A percentile compares a stretch with the other conserved stretches of the same genome.
These are phyloP conservation scores for Aaosphaeria pasadenensis DNA, from an alignment of 2,329 filamentous ascomycete genomes.

Conservation along the genomic window DNA sequence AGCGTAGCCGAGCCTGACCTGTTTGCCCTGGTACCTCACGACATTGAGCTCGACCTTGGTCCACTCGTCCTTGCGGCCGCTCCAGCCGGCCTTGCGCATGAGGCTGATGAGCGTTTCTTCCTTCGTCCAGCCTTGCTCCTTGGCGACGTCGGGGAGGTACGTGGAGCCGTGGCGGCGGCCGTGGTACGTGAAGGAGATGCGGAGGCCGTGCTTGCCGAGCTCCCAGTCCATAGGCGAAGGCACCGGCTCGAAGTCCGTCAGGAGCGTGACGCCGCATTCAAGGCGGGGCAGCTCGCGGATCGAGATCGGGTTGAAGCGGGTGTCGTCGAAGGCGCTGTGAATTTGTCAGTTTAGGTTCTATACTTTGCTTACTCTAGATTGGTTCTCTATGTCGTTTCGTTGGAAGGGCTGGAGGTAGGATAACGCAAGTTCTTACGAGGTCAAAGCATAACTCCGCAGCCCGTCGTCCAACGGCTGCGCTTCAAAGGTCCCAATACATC, in stretches of 20 bases:
- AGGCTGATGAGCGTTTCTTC: conserved; percentile 87
- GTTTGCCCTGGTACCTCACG: conserved; percentile 83
- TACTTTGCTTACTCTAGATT: no score
- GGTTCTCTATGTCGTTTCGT: neutral
- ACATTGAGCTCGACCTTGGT: conserved; percentile 74
- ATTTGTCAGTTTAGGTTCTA: neutral
- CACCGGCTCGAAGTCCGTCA: conserved; percentile 80
- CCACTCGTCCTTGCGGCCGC: conserved; percentile 66
- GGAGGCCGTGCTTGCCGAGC: conserved; percentile 79
- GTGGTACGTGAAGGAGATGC: conserved; percentile 77
- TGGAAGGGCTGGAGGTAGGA: neutral
- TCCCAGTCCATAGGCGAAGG: conserved; percentile 78
- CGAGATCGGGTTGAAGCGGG: conserved; percentile 59
- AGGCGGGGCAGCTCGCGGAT: conserved; percentile 35
- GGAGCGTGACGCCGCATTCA: conserved; percentile 64
- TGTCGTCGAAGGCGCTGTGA: conserved; percentile 60
- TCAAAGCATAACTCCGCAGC: conserved; percentile 76
- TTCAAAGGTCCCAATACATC: conserved; percentile 96
- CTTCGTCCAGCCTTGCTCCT: conserved; percentile 92
- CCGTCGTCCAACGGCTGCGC: conserved; percentile 69
- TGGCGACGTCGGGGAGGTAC: conserved; percentile 87
- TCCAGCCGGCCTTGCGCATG: conserved; percentile 94
- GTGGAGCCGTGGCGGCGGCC: conserved; percentile 76
- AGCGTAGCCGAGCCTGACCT: conserved; percentile 65
- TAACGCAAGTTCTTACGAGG: conserved; percentile 55